A percentile compares a stretch with the other conserved stretches of the same genome.
These are phyloP conservation scores for Bassia scoparia DNA, from an alignment of 148 eudicot species.

Conservation along the genomic window DNA sequence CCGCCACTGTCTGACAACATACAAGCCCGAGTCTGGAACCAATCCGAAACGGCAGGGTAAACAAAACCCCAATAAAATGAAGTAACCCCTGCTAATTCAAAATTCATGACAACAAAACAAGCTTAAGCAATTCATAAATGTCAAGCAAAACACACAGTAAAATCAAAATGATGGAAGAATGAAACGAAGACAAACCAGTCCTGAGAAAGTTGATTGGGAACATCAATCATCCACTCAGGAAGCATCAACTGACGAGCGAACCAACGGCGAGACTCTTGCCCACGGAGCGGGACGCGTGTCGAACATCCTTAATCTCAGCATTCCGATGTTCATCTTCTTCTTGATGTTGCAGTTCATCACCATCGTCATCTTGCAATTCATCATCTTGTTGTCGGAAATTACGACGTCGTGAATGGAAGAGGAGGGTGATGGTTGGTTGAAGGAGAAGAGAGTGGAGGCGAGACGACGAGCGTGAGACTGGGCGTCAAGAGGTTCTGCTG, in stretches of 20 bases:
- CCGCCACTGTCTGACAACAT: too few relatives aligned
- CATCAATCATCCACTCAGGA: constrained; percentile 98
- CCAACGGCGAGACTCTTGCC: constrained; percentile 66
- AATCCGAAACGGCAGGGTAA: too few relatives aligned
- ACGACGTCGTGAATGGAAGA: constrained; percentile 28
- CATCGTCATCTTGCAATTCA: constrained; percentile 22
- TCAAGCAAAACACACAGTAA: not conserved
- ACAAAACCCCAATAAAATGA: too few relatives aligned
- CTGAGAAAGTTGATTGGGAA: constrained; percentile 49
- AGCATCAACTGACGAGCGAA: constrained; percentile 89
- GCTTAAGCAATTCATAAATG: not conserved
- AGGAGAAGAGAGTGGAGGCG: constrained; percentile 59
- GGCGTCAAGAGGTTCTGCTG: constrained; percentile 71
- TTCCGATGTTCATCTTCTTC: too few relatives aligned
- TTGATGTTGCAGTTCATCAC: constrained; percentile 18
- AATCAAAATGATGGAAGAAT: not conserved
- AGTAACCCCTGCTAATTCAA: too few relatives aligned
- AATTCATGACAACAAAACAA: not conserved
- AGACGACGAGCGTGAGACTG: constrained; percentile 78
- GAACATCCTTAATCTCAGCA: constrained; percentile 60
- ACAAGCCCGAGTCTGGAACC: too few relatives aligned
- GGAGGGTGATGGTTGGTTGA: constrained; percentile 30
- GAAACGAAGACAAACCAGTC: constrained; percentile 49
- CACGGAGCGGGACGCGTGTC: constrained; percentile 61
- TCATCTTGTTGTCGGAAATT: constrained; percentile 8